Percentiles rank a stretch among this genome's conserved stretches.
Conservation (phyloP, 495 filamentous ascomycete species). For the Articulospora tetracladia region DNA sequence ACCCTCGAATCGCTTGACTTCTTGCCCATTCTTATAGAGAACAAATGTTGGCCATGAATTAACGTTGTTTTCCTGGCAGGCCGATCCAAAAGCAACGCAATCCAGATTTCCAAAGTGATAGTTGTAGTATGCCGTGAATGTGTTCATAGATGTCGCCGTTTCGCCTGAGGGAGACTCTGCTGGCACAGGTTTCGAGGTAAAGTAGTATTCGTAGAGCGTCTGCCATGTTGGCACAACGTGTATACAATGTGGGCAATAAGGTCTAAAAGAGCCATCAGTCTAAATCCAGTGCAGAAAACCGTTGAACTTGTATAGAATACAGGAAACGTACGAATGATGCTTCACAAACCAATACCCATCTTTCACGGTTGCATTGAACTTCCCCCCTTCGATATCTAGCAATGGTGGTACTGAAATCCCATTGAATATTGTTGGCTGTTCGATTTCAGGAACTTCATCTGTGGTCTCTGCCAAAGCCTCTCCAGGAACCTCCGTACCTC, state of each 20-base stretch:
- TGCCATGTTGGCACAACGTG: slow-evolving; percentile 81
- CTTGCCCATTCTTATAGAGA: slow-evolving; percentile 79
- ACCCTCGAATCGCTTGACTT: slow-evolving; percentile 56
- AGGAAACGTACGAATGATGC: slow-evolving; percentile 58
- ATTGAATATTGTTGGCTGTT: slow-evolving; percentile 68
- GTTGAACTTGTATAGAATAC: too few relatives aligned
- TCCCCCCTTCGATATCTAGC: slow-evolving; percentile 51
- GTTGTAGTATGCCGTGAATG: slow-evolving; percentile 71
- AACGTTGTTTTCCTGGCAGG: slow-evolving; percentile 65
- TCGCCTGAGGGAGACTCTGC: slow-evolving; percentile 15
- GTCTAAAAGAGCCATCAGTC: slow-evolving; percentile 20
- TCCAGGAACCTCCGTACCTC: neutral
- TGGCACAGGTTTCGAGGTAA: slow-evolving; percentile 71
- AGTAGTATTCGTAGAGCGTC: slow-evolving; percentile 94
- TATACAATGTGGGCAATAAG: slow-evolving; percentile 74
- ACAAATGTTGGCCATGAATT: slow-evolving; percentile 66
- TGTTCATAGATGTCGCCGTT: slow-evolving; percentile 26
- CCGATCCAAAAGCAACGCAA: slow-evolving; percentile 73
- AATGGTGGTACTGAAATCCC: slow-evolving; percentile 72
- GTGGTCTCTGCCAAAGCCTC: neutral
- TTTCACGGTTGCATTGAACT: slow-evolving; percentile 52
- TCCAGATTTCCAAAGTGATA: slow-evolving; percentile 86
- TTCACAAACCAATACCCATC: slow-evolving; percentile 74
- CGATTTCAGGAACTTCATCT: slow-evolving; percentile 4
- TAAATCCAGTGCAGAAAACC: too few relatives aligned